A percentile compares a stretch with the other conserved stretches of the same genome.
Conservation (phyloP, 805 yeast genomes). For the Candida multigemmis region DNA sequence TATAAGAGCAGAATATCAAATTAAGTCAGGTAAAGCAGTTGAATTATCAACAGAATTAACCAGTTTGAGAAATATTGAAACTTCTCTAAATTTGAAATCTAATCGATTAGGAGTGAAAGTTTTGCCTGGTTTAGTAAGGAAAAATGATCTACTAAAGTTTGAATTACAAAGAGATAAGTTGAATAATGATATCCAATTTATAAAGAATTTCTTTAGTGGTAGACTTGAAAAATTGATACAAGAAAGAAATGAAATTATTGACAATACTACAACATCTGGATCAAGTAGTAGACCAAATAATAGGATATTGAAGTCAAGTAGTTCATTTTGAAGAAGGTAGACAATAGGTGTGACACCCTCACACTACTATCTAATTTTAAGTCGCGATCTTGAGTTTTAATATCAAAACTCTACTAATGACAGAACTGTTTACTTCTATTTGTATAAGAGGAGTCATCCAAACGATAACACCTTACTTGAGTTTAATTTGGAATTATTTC, state of each 20-base stretch:
- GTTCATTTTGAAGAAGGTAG: no score
- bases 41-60: slow-evolving; percentile 13
- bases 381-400: no score
- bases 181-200: slow-evolving; percentile 18
- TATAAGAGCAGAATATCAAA: slow-evolving; percentile 22
- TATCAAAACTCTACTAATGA: no score
- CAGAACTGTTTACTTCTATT: no score
- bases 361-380: no score
- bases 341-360: no score
- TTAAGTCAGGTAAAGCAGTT: slow-evolving; percentile 23
- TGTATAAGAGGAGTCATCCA: no score
- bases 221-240: slow-evolving; percentile 23
- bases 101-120: slow-evolving; percentile 26
- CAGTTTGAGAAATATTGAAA: slow-evolving; percentile 10
- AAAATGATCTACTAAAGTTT: slow-evolving; percentile 20
- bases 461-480: no score
- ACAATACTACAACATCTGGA: slow-evolving; percentile 15
- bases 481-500: no score
- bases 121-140: slow-evolving; percentile 23
- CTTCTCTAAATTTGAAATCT: slow-evolving; percentile 10
- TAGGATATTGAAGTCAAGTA: no score
- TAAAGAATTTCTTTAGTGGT: slow-evolving; percentile 16
- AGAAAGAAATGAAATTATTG: slow-evolving; percentile 23
- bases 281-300: slow-evolving; percentile 22
- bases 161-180: slow-evolving; percentile 17